These are phyloP conservation scores for Ophiostoma ips DNA, from an alignment of 2,329 filamentous ascomycete genomes.

Conservation along the genomic window DNA sequence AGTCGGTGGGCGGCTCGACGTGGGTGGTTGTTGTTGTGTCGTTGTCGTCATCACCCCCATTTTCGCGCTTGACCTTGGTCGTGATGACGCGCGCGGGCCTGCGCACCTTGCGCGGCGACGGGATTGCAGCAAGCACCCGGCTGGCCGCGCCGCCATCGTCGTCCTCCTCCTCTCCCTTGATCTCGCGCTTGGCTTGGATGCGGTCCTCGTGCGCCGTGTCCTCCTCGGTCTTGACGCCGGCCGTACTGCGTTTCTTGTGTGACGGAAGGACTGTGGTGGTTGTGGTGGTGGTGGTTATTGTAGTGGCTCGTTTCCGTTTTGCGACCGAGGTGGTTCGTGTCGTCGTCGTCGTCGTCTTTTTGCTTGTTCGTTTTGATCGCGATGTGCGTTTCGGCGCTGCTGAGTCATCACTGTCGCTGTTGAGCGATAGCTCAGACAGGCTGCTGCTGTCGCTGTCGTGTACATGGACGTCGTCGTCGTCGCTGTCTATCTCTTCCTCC, in stretches of 20 bases:
- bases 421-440: slow-evolving; percentile 12
- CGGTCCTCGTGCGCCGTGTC: slow-evolving; percentile 14
- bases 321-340: slow-evolving; percentile 10
- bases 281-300: slow-evolving; percentile 16
- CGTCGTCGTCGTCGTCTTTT: neutral
- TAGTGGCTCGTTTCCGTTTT: slow-evolving; percentile 19
- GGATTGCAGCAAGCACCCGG: neutral
- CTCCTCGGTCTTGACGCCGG: slow-evolving; percentile 7
- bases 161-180: slow-evolving; percentile 5
- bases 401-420: slow-evolving; percentile 23
- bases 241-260: slow-evolving; percentile 10
- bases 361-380: neutral
- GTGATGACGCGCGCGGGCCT: slow-evolving; percentile 16
- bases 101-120: slow-evolving; percentile 7
- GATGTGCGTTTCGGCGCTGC: slow-evolving; percentile 8
- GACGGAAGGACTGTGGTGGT: slow-evolving; percentile 18
- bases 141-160: slow-evolving; percentile 3
- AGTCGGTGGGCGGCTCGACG: slow-evolving; percentile 56
- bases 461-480: slow-evolving; percentile 1
- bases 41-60: neutral
- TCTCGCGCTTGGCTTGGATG: slow-evolving; percentile 13
- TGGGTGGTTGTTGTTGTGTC: neutral
- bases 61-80: neutral
- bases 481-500: neutral
- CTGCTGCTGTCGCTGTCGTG: slow-evolving; percentile 7